Evolutionary conservation across 1,139 yeast species (phyloP), one percentile per base, ranked within the genome.

Genomic region (Scheffersomyces quercinus): DNA sequence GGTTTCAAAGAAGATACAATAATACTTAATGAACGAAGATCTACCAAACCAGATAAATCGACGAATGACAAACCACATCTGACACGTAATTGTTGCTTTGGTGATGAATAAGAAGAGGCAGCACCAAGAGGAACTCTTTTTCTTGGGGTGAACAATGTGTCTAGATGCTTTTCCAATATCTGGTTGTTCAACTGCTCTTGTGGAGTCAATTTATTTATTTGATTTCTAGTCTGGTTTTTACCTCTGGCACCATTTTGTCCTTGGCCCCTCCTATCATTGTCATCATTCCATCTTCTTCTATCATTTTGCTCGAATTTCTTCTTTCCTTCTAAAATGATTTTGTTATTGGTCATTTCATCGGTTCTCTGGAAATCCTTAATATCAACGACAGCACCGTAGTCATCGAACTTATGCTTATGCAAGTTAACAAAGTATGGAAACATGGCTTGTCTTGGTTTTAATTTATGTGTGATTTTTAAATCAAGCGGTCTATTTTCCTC

Each of bases 21-120:
- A 65, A 88, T 82, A 44, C 85, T 77, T 47, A 90, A 67, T 0
- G 98, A 91, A 49, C 97, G 75, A 48, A 85, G 73, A 59, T 93
- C 98, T 2, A 90, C 95, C 16, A 87, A 66, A 11, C 97, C 97
- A 12, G 91, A 81, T 48, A 91, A 73, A 60, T 93, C 98, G 43
- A 93, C 81, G 60, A 74, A 90, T 6, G 89, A 79, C 15, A 91
- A 67, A 0, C 84, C 85, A 64, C 97, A 90, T 48, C 85, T 70
- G 4, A 88, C 68, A 11, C 67, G 70, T 15, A 85, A 62, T 24
- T 73, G 71, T 4, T 67, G 60, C 2, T 63, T 57, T 2, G 43
- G 53, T 11, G 54, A 46, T 4, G 59, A 47, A 15, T 49, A 48
- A 5, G 59, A 48, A 0, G 65, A 55, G 1, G 58, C 56, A 3